Percentiles rank a stretch among this genome's conserved stretches.
Conservation (phyloP, 1,284 basidiomycete genomes). For the Sanghuangporus weigelae region DNA sequence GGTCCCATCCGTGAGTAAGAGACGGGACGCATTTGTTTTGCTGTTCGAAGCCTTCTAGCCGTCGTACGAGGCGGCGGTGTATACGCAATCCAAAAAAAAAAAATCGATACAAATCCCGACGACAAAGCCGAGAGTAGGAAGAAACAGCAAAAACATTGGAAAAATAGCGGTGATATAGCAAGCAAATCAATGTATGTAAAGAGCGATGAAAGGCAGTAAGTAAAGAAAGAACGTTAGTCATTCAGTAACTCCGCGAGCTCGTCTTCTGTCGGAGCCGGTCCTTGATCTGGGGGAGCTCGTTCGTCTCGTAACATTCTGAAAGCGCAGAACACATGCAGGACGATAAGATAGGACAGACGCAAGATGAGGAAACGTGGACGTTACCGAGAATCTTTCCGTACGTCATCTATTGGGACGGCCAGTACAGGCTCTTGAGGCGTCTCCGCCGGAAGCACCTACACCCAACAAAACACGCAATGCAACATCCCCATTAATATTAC, state of each 20-base stretch:
- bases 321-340: background rate
- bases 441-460: conserved; percentile 89
- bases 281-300: conserved; percentile 29
- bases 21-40: no score
- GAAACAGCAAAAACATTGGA: background rate
- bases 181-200: no score
- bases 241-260: conserved; percentile 11
- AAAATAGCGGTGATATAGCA: background rate
- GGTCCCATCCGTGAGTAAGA: no score
- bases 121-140: background rate
- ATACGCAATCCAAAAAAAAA: no score
- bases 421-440: conserved; percentile 76
- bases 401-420: conserved; percentile 87
- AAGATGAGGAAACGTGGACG: conserved; percentile 24
- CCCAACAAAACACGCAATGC: background rate
- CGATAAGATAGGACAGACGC: background rate
- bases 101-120: no score
- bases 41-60: no score
- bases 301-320: conserved; percentile 69
- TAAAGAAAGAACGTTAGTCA: no score
- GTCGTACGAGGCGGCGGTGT: no score
- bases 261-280: conserved; percentile 2
- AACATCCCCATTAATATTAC: background rate
- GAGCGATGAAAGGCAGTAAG: no score
- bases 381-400: conserved; percentile 79